Percentiles rank a stretch among this genome's conserved stretches.
Evolutionary conservation across 495 filamentous ascomycete genomes (phyloP).

Genomic region (Penicillium roqueforti): DNA sequence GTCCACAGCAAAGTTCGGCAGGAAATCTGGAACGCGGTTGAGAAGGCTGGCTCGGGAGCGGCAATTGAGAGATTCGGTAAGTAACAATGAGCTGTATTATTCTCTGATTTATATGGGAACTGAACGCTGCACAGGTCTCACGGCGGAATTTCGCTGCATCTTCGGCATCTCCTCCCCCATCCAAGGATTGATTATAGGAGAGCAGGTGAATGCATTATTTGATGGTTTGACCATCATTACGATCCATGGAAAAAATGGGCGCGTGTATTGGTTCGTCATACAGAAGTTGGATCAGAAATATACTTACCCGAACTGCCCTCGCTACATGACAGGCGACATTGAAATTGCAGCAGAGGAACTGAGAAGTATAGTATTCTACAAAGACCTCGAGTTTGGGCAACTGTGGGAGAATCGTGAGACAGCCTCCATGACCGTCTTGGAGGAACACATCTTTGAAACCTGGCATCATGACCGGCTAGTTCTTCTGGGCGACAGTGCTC

Average conservation of each 20-base stretch:
- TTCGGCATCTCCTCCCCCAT: constrained; percentile 24
- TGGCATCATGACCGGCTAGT: constrained; percentile 23
- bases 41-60: too few relatives aligned
- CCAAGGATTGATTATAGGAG: constrained; percentile 8
- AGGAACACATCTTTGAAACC: constrained; percentile 22
- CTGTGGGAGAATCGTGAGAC: constrained; percentile 19
- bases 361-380: constrained; percentile 14
- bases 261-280: constrained; percentile 31
- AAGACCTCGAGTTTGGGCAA: constrained; percentile 17
- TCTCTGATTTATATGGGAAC: too few relatives aligned
- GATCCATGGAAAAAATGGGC: constrained; percentile 16
- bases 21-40: constrained; percentile 39
- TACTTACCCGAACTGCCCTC: constrained; percentile 32
- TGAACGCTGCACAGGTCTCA: too few relatives aligned
- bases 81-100: too few relatives aligned
- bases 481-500: constrained; percentile 26
- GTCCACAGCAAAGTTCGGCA: constrained; percentile 40
- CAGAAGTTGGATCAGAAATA: constrained; percentile 36
- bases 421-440: constrained; percentile 20
- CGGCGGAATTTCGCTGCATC: constrained; percentile 18
- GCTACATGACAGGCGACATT: too few relatives aligned
- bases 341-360: too few relatives aligned
- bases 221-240: constrained; percentile 16
- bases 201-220: constrained; percentile 17
- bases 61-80: too few relatives aligned